Base-by-base conservation (phyloP, 2,329 filamentous ascomycete genomes). In the Trichoderma pleuroti region DNA sequence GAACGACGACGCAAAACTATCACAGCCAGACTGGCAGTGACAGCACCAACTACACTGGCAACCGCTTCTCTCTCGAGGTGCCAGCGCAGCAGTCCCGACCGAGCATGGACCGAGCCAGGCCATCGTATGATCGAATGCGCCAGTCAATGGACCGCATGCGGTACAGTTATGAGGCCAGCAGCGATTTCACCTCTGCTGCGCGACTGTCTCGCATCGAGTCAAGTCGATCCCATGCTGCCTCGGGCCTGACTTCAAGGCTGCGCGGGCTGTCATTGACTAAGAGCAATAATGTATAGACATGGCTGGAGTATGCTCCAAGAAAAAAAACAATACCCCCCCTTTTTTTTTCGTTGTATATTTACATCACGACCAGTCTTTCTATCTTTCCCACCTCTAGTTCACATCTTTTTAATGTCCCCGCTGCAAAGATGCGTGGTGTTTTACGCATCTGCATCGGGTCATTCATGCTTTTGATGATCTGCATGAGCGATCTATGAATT, bases 11-110 rank as follows among this genome's bases (percentile, higher is more conserved):
- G 26, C 91, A 96, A 78, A 95, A 90, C 73, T 85, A 94, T 74
- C 91, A 91, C 64, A 96, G 93, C 76, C 93, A 97, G 78, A 97
- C 95, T 76, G 93, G 94, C 72, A 98, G 94, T 82, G 94, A 97
- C 80, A 95, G 93, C 72, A 98, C 96, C 63, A 94, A 97, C 76
- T 97, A 94, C 80, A 97, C 93, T 26, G 84, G 86, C 63, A 88
- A 89, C 75, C 87, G 90, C 72, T 83, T 85, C 74, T 90, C 90
- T 18, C 79, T 89, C 30, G 75, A 76, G 18, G 68, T 72, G 9
- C 72, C 76, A 60, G 72, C 74, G 54, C 76, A 34, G 10, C 56
- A 77, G 61, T 81, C 78, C 56, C 82, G 88, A 32, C 86, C 86
- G 30, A 91, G 90, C 7, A 84, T 89, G 54, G 91, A 94, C 73